These are phyloP conservation scores for Ceriops zippeliana DNA, from an alignment of 345 rosid genomes.

Conservation along the genomic window DNA sequence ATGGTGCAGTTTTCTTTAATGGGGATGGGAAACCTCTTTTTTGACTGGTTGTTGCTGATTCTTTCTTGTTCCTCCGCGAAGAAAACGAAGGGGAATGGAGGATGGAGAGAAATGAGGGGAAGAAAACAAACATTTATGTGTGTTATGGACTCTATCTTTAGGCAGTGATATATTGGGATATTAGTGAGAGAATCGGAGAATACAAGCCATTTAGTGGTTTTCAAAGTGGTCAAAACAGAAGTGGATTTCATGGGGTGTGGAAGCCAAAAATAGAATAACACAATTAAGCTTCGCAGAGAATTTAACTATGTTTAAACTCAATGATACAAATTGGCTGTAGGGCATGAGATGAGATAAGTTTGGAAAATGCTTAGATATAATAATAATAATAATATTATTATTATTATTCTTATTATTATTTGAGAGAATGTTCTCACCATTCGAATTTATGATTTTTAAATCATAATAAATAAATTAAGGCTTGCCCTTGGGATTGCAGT, in stretches of 20 bases:
- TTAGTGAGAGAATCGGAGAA: not conserved
- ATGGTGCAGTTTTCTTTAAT: slow-evolving; percentile 13
- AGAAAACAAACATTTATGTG: slow-evolving; percentile 2
- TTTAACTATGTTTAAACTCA: not conserved
- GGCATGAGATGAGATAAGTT: not conserved
- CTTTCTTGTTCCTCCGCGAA: slow-evolving; percentile 10
- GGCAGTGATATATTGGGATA: not conserved
- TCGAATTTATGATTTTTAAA: too few relatives aligned
- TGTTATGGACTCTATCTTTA: slow-evolving; percentile 5
- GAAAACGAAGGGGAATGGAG: slow-evolving; percentile 16
- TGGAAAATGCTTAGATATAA: too few relatives aligned
- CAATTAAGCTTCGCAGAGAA: not conserved
- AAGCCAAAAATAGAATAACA: not conserved
- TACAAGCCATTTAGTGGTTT: not conserved
- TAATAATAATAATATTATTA: too few relatives aligned
- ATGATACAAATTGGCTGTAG: not conserved
- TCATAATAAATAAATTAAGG: too few relatives aligned
- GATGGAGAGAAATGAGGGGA: slow-evolving; percentile 25
- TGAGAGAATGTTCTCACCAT: too few relatives aligned
- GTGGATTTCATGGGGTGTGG: not conserved
- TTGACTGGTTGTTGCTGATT: slow-evolving; percentile 14
- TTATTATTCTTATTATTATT: too few relatives aligned
- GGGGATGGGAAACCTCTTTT: not conserved
- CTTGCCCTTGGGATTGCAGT: too few relatives aligned
- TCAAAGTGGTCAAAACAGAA: not conserved